phyloP scores from a whole-genome alignment of 73 alveolate genomes.

The Tetrahymena elliotti region DNA sequence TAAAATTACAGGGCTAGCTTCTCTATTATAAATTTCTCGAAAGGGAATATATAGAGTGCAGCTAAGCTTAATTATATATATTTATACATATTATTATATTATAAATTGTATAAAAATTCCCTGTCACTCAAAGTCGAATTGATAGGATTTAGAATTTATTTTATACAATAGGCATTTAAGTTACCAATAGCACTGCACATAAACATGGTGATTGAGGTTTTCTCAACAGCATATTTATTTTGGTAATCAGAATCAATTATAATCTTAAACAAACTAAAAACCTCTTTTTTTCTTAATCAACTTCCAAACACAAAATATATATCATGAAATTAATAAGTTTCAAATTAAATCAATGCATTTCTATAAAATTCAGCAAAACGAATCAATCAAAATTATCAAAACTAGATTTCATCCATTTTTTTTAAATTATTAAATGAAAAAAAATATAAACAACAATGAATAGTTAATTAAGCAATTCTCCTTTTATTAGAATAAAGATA shows the following conservation, averaged over 20 bases:
- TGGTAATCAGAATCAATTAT: background rate
- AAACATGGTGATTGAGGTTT: background rate
- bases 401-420: too few relatives aligned
- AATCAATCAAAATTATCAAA: too few relatives aligned
- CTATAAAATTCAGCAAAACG: too few relatives aligned
- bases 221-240: background rate
- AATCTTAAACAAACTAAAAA: background rate
- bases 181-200: background rate
- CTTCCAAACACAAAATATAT: too few relatives aligned
- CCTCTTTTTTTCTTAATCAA: background rate
- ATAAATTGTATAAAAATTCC: background rate
- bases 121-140: background rate
- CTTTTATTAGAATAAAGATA: too few relatives aligned
- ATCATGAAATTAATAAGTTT: too few relatives aligned
- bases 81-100: background rate
- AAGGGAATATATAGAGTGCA: background rate
- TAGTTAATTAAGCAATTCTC: too few relatives aligned
- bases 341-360: too few relatives aligned
- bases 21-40: background rate
- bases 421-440: too few relatives aligned
- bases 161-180: background rate
- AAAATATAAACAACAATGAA: too few relatives aligned
- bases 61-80: background rate
- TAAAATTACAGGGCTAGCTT: background rate
- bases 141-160: background rate